Percentiles rank a stretch among this genome's conserved stretches.
Conservation (phyloP, 345 rosid species). For the Salix viminalis region DNA sequence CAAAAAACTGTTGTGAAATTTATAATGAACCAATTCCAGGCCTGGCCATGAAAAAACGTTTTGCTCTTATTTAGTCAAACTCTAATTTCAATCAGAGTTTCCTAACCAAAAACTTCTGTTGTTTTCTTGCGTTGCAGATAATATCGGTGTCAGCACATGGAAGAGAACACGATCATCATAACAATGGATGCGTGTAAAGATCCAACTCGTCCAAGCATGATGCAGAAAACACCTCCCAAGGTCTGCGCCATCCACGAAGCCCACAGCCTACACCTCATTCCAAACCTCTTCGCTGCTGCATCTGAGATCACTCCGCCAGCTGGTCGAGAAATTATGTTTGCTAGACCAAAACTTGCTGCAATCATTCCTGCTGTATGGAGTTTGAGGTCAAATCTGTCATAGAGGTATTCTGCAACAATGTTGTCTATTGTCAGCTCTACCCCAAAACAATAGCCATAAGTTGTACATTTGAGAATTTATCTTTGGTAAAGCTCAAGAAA, state of each 20-base stretch:
- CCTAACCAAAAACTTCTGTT: neutral
- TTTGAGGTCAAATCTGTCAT: conserved; percentile 64
- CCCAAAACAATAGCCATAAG: conserved; percentile 86
- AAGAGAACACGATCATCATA: conserved; percentile 69
- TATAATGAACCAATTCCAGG: too few relatives aligned
- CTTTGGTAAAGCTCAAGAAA: conserved; percentile 27
- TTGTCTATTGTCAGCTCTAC: conserved; percentile 83
- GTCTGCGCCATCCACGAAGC: conserved; percentile 73
- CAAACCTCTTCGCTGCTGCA: conserved; percentile 49
- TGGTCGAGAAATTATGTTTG: conserved; percentile 70
- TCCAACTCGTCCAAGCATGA: conserved; percentile 26
- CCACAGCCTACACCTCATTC: conserved; percentile 93
- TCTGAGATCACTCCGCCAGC: conserved; percentile 73
- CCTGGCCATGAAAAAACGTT: too few relatives aligned
- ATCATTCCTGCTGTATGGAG: conserved; percentile 82
- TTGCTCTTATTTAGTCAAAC: too few relatives aligned
- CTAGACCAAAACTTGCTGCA: conserved; percentile 77
- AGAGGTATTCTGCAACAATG: conserved; percentile 80
- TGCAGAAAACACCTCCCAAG: conserved; percentile 57
- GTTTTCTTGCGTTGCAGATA: neutral
- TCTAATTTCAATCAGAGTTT: too few relatives aligned
- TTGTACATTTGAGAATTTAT: conserved; percentile 44
- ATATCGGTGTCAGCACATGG: neutral
- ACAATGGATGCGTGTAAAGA: conserved; percentile 47
- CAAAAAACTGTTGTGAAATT: too few relatives aligned